A percentile compares a stretch with the other conserved stretches of the same genome.
Evolutionary conservation across 2,329 filamentous ascomycete species (phyloP).

Genomic region (Trichoderma sp.): DNA sequence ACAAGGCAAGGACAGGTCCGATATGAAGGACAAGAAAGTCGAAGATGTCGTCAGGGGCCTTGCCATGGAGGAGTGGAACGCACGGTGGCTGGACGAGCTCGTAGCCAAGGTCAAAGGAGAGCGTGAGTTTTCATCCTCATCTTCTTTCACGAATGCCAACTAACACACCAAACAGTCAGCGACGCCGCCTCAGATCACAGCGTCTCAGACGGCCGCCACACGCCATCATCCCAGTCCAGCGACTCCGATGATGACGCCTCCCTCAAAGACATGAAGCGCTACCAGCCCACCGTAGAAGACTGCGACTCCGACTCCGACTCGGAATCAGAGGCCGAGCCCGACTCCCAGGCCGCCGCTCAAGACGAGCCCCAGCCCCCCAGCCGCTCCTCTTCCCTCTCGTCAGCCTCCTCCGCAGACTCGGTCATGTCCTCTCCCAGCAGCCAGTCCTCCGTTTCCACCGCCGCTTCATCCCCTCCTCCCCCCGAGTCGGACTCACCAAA

Average conservation of each 20-base stretch:
- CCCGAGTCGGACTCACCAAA: background rate
- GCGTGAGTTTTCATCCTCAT: slow-evolving; percentile 7
- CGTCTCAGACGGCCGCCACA: slow-evolving; percentile 5
- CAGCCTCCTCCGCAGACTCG: slow-evolving; percentile 4
- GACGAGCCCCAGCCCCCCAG: background rate
- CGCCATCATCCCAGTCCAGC: slow-evolving; percentile 1
- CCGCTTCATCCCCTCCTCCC: background rate
- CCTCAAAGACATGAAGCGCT: slow-evolving; percentile 26
- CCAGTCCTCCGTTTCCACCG: background rate
- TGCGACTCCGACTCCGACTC: slow-evolving; percentile 15
- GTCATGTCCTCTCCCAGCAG: background rate
- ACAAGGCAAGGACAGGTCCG: background rate
- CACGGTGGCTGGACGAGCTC: slow-evolving; percentile 28
- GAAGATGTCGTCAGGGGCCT: slow-evolving; percentile 31
- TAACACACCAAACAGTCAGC: background rate
- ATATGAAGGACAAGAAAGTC: slow-evolving; percentile 29
- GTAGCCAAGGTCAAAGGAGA: slow-evolving; percentile 28
- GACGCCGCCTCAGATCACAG: slow-evolving; percentile 3
- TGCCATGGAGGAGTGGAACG: slow-evolving; percentile 28
- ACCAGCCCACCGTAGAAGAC: slow-evolving; percentile 34
- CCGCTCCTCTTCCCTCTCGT: slow-evolving; percentile 11
- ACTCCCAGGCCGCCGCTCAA: background rate
- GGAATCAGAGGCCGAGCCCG: slow-evolving; percentile 24
- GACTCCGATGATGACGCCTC: slow-evolving; percentile 17
- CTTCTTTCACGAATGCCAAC: background rate